These are phyloP conservation scores for Ceriops decandra DNA, from an alignment of 345 rosid genomes.

Conservation along the genomic window DNA sequence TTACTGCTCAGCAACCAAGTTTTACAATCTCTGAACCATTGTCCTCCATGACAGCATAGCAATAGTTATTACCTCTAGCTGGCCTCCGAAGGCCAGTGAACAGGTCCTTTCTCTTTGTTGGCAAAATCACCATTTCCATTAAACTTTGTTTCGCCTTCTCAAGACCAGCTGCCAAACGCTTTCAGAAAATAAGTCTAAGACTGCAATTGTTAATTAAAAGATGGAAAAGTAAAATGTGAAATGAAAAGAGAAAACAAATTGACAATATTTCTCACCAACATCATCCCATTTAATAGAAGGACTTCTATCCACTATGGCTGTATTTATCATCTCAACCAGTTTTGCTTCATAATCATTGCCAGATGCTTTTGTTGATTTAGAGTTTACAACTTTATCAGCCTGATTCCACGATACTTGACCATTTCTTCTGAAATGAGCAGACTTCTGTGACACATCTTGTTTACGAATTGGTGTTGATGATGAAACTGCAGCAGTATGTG, in stretches of 20 bases:
- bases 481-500: conserved; percentile 50
- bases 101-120: conserved; percentile 83
- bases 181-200: conserved; percentile 16
- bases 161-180: conserved; percentile 69
- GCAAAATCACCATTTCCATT: conserved; percentile 96
- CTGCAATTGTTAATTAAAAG: conserved; percentile 1
- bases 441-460: conserved; percentile 32
- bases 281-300: conserved; percentile 96
- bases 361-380: conserved; percentile 54
- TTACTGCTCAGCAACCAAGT: conserved; percentile 10
- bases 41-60: conserved; percentile 1
- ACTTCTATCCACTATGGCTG: conserved; percentile 88
- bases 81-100: conserved; percentile 96
- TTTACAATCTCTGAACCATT: neutral
- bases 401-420: conserved; percentile 33
- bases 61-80: conserved; percentile 65
- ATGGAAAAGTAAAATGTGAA: neutral
- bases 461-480: conserved; percentile 39
- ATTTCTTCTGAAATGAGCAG: conserved; percentile 32
- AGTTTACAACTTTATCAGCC: conserved; percentile 39
- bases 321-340: conserved; percentile 81
- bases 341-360: conserved; percentile 63
- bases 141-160: conserved; percentile 93
- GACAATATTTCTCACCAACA: conserved; percentile 59
- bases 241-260: neutral